Evolutionary conservation across 129 eudicot species (phyloP), one percentile per base, ranked within the genome.

Genomic region (Escallonia rubra): DNA sequence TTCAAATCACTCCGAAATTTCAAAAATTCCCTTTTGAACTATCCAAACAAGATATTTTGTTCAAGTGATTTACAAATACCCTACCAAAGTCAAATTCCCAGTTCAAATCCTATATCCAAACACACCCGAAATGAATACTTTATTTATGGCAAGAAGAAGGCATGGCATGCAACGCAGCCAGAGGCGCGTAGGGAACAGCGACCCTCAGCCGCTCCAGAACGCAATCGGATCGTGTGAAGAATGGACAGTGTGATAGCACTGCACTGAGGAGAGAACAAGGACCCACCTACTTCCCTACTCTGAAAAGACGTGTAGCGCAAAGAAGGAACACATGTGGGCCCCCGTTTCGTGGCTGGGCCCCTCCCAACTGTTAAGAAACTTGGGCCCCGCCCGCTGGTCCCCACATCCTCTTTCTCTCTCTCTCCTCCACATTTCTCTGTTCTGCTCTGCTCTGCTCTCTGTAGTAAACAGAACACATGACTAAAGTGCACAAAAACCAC

Each of bases 291-390:
- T 13, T n/a, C 65, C 52, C 39, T 14, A 12, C 9, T 53, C 14
- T 64, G 69, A 82, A 61, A 82, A 70, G 78, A 70, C 74, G 72
- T 82, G 83, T 61, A 61, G 64, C 34, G 65, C 54, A 61, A 61
- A 57, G 64, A 63, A 74, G 78, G 72, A 61, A 72, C 83, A 77
- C 2, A 50, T 8, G 53, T 38, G 63, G 83, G 74, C 3, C 83
- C 81, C 43, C 4, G 8, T 0, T 54, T 23, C 54, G 14, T 57
- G 54, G 4, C 13, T 41, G 41, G 3, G 5, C 38, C 71, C 12
- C 47, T 4, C 8, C 8, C 15, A 56, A 13, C 14, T 15, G 66
- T 13, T 23, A 44, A 44, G 43, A n/a, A 7, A 61, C 2, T 15
- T n/a, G 2, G 59, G 10, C 48, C 69, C 41, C 59, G 15, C 62